Evolutionary conservation across 805 yeast species (phyloP), one percentile per base, ranked within the genome.

Genomic region (Yamadazyma insecticola): DNA sequence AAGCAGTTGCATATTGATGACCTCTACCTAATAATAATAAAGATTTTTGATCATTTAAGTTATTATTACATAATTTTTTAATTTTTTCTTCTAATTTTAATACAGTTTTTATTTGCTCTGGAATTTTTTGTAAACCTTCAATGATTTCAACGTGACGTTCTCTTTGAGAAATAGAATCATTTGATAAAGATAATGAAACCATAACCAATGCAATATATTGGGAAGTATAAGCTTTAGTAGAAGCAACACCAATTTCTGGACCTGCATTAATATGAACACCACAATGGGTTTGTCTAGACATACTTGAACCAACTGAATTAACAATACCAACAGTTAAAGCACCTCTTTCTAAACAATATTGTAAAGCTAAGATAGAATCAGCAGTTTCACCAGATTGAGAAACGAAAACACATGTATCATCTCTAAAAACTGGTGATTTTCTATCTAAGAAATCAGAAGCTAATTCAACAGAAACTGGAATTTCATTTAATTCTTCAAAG

Each of bases 191-290:
- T 33, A 92, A 72, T 1, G 97, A 97, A 67, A 92, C 74, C 97
- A 92, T 87, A 4, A 90, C 97, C 43, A 92, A 70, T 0, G 98
- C 97, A 59, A 94, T 89, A 60, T 79, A 92, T 61, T 92, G 99
- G 8, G 99, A 92, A 6, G 99, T 92, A 69, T 92, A 92, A 17
- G 98, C 98, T 67, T 92, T 92, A 28, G 99, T 92, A 9, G 97
- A 88, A 8, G 99, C 99, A 47, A 92, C 99, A 61, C 98, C 97
- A 43, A 92, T 92, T 66, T 92, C 99, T 27, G 98, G 98, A 44
- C 99, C 99, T 29, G 98, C 98, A 56, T 92, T 92, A 57, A 92
- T 89, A 60, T 92, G 99, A 35, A 92, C 96, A 76, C 99, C 99
- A 71, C 98, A 92, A 63, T 89, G 95, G 14, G 99, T 92, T 53